Evolutionary conservation across 331 rosid species (phyloP).

Genomic region (Stylosanthes scabra): DNA sequence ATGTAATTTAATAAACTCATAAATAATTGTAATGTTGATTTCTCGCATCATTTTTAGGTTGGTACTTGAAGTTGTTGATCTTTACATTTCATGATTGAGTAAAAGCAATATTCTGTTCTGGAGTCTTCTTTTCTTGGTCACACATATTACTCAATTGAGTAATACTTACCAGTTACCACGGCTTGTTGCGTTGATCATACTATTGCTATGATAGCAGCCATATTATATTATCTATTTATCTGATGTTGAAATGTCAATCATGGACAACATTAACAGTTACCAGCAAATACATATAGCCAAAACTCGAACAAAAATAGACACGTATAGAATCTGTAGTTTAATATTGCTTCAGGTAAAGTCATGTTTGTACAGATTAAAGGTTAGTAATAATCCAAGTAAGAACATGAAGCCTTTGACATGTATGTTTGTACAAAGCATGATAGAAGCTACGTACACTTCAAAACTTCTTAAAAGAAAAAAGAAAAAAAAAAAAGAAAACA

Average conservation of each 20-base stretch:
- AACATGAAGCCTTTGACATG: slow-evolving; percentile 28
- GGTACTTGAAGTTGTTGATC: not conserved
- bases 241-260: not conserved
- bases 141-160: not conserved
- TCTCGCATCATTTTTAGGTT: too few relatives aligned
- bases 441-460: slow-evolving; percentile 31
- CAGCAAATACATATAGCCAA: not conserved
- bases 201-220: not conserved
- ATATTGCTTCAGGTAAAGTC: slow-evolving; percentile 43
- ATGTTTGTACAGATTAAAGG: slow-evolving; percentile 51
- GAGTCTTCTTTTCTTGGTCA: not conserved
- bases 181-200: not conserved
- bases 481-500: not conserved
- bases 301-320: not conserved
- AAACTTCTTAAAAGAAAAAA: slow-evolving; percentile 25
- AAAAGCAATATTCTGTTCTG: slow-evolving; percentile 1
- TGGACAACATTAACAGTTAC: not conserved
- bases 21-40: too few relatives aligned
- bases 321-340: slow-evolving; percentile 2
- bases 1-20: not conserved
- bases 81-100: not conserved
- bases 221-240: not conserved
- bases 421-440: slow-evolving; percentile 50
- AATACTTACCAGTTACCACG: not conserved
- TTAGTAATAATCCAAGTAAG: slow-evolving; percentile 42